Evolutionary conservation across 805 yeast species (phyloP).

Genomic region (Metschnikowia sp.): DNA sequence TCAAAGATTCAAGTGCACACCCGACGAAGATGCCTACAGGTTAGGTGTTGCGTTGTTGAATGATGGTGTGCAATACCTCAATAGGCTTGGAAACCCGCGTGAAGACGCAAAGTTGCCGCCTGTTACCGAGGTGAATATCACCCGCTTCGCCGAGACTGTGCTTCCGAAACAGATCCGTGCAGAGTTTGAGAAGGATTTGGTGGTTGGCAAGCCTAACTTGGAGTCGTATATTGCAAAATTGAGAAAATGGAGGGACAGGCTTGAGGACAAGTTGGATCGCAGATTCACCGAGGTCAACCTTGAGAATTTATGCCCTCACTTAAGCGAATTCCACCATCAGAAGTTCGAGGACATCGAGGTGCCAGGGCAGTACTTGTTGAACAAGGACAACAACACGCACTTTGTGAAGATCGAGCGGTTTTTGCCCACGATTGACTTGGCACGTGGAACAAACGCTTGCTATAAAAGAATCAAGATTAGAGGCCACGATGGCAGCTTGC

Average conservation of each 20-base stretch:
- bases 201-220: slow-evolving; percentile 79
- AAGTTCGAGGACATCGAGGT: slow-evolving; percentile 96
- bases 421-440: slow-evolving; percentile 81
- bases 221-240: slow-evolving; percentile 81
- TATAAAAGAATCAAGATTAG: slow-evolving; percentile 84
- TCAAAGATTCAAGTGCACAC: slow-evolving; percentile 87
- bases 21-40: slow-evolving; percentile 95
- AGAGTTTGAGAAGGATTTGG: slow-evolving; percentile 89
- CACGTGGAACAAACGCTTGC: slow-evolving; percentile 87
- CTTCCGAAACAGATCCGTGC: slow-evolving; percentile 84
- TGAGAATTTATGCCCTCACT: slow-evolving; percentile 89
- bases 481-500: slow-evolving; percentile 90
- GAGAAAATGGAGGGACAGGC: slow-evolving; percentile 87
- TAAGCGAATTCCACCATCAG: slow-evolving; percentile 96
- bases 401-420: slow-evolving; percentile 92
- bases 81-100: slow-evolving; percentile 80
- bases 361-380: slow-evolving; percentile 92
- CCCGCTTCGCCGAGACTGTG: slow-evolving; percentile 88
- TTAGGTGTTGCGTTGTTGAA: slow-evolving; percentile 86
- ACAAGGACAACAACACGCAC: slow-evolving; percentile 84
- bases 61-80: slow-evolving; percentile 89
- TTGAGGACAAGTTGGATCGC: slow-evolving; percentile 88
- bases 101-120: slow-evolving; percentile 88
- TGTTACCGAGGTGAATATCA: slow-evolving; percentile 83
- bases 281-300: slow-evolving; percentile 74